Percentiles rank a stretch among this genome's conserved stretches.
Evolutionary conservation across 331 rosid genomes (phyloP).

Genomic region (Rosa hybrid): DNA sequence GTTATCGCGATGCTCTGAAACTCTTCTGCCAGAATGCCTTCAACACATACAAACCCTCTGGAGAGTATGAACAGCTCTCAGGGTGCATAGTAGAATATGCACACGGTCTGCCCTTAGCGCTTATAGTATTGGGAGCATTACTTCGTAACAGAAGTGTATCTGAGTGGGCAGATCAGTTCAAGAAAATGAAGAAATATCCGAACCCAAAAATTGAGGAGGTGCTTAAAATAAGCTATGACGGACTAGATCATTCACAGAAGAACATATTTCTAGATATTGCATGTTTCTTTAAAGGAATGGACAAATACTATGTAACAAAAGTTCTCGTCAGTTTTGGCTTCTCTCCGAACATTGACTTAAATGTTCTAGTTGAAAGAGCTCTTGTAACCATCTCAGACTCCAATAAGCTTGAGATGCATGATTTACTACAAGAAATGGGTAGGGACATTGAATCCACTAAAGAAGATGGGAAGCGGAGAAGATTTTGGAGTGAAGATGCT

Average conservation of each 20-base stretch:
- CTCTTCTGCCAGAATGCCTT: not conserved
- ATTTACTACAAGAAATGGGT: not conserved
- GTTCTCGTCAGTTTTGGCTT: not conserved
- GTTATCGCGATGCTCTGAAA: not conserved
- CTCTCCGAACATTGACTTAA: no score
- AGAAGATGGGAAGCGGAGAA: not conserved
- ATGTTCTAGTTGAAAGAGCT: not conserved
- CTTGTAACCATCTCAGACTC: not conserved
- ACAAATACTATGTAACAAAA: not conserved
- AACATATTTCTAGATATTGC: not conserved
- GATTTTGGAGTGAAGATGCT: conserved; percentile 2
- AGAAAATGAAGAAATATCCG: not conserved
- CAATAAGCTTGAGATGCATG: not conserved
- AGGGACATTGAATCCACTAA: not conserved
- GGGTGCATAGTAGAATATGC: not conserved
- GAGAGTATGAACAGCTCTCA: not conserved
- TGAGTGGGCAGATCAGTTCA: not conserved
- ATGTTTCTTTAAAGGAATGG: not conserved
- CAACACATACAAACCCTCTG: not conserved
- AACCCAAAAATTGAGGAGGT: accelerated
- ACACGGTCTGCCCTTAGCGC: not conserved
- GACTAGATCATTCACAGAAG: not conserved
- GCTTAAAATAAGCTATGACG: not conserved
- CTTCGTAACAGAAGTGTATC: not conserved
- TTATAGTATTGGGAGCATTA: not conserved